These are phyloP conservation scores for Rhypophila decipiens DNA, from an alignment of 495 filamentous ascomycete species.

Conservation along the genomic window DNA sequence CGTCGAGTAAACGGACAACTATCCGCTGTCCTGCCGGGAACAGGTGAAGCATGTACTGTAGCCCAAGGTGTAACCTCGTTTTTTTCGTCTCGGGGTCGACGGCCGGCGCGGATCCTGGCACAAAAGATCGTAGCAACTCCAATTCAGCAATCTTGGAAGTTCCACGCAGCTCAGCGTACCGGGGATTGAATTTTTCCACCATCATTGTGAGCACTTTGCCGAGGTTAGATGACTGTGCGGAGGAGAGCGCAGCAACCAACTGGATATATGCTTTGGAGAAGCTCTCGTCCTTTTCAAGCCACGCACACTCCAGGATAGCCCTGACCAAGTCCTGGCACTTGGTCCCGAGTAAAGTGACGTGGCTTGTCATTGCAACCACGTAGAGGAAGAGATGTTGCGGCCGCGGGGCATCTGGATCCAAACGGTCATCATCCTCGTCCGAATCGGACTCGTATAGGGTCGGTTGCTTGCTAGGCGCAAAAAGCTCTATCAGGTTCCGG, in stretches of 20 bases:
- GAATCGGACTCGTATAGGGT: constrained; percentile 32
- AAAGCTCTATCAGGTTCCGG: constrained; percentile 64
- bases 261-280: constrained; percentile 75
- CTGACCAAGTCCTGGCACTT: constrained; percentile 69
- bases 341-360: constrained; percentile 61
- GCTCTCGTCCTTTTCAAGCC: constrained; percentile 76
- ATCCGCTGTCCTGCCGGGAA: constrained; percentile 66
- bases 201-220: constrained; percentile 67
- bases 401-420: constrained; percentile 10
- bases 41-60: constrained; percentile 69
- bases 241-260: constrained; percentile 73
- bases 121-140: no score
- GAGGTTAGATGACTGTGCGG: constrained; percentile 58
- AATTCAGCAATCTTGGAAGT: constrained; percentile 39
- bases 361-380: constrained; percentile 69
- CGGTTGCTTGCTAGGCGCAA: constrained; percentile 35
- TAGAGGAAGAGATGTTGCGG: constrained; percentile 59
- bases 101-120: constrained; percentile 53
- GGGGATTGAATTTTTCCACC: constrained; percentile 69
- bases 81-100: constrained; percentile 56
- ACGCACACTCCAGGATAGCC: constrained; percentile 65
- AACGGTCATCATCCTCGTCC: constrained; percentile 10
- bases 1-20: constrained; percentile 55
- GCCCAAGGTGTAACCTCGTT: constrained; percentile 62
- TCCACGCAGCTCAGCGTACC: constrained; percentile 39